Evolutionary conservation across 129 eudicot species (phyloP), one percentile per base, ranked within the genome.

Genomic region (Centrapalus pauciflorus): DNA sequence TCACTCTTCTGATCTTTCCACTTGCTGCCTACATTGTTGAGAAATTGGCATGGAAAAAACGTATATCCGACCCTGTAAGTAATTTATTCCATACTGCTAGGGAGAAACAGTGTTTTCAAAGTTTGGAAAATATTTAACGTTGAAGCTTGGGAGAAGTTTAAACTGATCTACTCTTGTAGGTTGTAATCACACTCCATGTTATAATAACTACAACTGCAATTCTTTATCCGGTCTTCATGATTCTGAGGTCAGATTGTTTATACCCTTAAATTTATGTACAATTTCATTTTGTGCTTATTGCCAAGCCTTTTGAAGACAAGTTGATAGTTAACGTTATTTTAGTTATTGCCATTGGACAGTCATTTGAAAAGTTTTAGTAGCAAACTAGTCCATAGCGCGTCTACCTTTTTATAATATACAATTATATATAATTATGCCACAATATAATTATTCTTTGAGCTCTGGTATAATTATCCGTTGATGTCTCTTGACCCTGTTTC

Each of bases 21-120:
- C 80, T 92, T 73, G 85, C 90, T 62, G 87, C 98, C 7, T 92
- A 81, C 70, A 30, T 79, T 55, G 88, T 88, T 55, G 98, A 92
- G 55, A 88, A 83, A 78, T 55, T 88, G 79, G 98, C 79, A 58
- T 86, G 83, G 73, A 71, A 58, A 55, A 83, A 81, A 70, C 79
- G 71, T 67, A 69, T 92, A 68, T 81, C 80, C 10, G 87, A 83
- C 59, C 78, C 68, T 68, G 98, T 88, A 81, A 73, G 98, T 81
- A 34, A 51, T 27, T 27, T 67, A 28, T 6, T 56, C 54, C 7
- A 0, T 32, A 33, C 9, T 45, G 13, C 14, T 20, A 41, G 1
- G 51, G 33, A n/a, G 32, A 75, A 72, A 38, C 33, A 59, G 7
- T 37, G 50, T 48, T 54, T n/a, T n/a, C n/a, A 41, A 48, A 23